phyloP scores from a whole-genome alignment of 441 rosid species.

The Bocquillonia castaneifolia region DNA sequence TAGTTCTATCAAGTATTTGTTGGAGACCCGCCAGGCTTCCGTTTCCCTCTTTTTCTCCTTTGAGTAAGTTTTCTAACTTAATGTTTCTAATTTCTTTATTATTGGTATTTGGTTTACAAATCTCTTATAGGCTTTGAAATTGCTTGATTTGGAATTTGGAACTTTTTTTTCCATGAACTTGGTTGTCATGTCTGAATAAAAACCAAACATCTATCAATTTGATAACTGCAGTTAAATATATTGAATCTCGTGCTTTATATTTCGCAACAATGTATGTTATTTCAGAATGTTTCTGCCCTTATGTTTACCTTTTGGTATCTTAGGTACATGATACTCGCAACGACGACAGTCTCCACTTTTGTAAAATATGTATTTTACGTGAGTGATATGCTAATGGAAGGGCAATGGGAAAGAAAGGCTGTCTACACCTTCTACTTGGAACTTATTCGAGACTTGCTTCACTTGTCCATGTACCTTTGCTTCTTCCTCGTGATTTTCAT shows the following conservation, averaged over 20 bases:
- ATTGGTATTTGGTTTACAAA: not conserved
- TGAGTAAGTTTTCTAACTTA: conserved; percentile 58
- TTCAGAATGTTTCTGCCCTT: not conserved
- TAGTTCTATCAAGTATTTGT: conserved; percentile 55
- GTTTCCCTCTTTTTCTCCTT: conserved; percentile 94
- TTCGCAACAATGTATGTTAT: not conserved
- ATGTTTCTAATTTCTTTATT: not conserved
- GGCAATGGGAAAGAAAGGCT: conserved; percentile 95
- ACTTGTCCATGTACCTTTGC: conserved; percentile 90
- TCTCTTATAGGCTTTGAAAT: not conserved
- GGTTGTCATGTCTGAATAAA: not conserved
- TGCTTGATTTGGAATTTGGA: not conserved
- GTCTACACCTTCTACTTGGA: conserved; percentile 94
- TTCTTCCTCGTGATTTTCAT: conserved; percentile 88
- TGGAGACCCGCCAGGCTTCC: conserved; percentile 74
- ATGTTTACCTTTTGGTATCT: conserved; percentile 16
- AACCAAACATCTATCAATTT: not conserved
- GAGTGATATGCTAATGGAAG: conserved; percentile 98
- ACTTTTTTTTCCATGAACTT: not conserved
- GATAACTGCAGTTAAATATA: not conserved
- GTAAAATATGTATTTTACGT: conserved; percentile 83
- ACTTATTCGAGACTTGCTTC: conserved; percentile 94
- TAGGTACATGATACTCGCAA: conserved; percentile 94
- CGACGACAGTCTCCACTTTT: conserved; percentile 82
- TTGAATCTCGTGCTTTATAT: not conserved